Conservation (phyloP, 148 eudicot genomes). For the Rhododendron henanense region DNA sequence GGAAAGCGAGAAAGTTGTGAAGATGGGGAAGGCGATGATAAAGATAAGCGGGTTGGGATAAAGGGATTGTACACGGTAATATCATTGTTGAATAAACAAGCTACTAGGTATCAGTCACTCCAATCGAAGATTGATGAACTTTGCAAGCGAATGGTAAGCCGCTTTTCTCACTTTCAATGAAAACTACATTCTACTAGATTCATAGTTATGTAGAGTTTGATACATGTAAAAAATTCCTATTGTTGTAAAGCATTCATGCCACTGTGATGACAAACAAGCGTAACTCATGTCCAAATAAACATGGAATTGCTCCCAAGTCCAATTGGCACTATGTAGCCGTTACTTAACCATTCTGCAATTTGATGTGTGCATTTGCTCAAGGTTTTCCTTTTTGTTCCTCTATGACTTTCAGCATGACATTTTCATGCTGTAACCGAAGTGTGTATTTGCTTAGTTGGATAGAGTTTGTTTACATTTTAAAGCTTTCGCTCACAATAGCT, state of each 20-base stretch:
- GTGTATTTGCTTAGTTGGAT: background rate
- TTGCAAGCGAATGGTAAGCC: conserved; percentile 73
- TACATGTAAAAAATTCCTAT: background rate
- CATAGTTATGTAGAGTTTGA: background rate
- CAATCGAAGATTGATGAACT: conserved; percentile 80
- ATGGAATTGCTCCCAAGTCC: background rate
- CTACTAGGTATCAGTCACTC: conserved; percentile 75
- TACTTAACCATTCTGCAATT: background rate
- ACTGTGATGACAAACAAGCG: background rate
- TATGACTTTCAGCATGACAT: background rate
- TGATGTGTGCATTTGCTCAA: background rate
- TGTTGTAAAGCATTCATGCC: background rate
- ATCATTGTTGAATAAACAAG: conserved; percentile 73
- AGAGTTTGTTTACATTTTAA: background rate
- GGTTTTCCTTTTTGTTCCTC: background rate
- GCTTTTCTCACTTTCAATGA: background rate
- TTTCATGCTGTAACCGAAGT: background rate
- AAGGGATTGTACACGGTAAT: conserved; percentile 43
- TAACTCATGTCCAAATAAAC: background rate
- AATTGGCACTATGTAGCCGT: background rate
- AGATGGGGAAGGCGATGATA: conserved; percentile 31
- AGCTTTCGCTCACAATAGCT: background rate
- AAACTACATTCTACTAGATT: background rate
- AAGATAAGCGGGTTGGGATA: conserved; percentile 16
- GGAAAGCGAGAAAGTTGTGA: conserved; percentile 57